Conservation (phyloP, 2,329 filamentous ascomycete genomes). For the Penicillium concentricum region DNA sequence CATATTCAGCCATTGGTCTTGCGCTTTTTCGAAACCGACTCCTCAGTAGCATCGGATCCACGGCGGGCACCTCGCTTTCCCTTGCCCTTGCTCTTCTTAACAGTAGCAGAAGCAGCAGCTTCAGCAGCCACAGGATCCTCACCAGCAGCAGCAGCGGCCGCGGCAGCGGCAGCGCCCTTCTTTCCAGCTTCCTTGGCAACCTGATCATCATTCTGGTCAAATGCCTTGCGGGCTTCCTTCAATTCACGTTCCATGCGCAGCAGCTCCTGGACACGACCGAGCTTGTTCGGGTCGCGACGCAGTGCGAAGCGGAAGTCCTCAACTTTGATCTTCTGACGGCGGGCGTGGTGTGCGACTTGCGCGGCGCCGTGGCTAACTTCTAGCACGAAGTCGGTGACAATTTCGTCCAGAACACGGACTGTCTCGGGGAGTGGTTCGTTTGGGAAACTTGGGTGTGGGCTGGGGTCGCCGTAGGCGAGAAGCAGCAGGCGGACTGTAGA, state of each 20-base stretch:
- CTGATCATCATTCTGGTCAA: conserved; percentile 47
- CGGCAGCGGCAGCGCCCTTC: conserved; percentile 27
- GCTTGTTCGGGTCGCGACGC: conserved; percentile 76
- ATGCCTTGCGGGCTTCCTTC: conserved; percentile 71
- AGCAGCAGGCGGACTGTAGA: conserved; percentile 44
- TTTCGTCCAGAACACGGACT: conserved; percentile 85
- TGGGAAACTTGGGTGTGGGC: conserved; percentile 62
- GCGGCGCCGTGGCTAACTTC: conserved; percentile 89
- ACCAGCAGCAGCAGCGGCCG: conserved; percentile 24
- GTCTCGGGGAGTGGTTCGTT: conserved; percentile 77
- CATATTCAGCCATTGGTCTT: conserved; percentile 24
- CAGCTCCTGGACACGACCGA: conserved; percentile 86
- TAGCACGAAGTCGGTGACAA: conserved; percentile 94
- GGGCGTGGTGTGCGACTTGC: conserved; percentile 77
- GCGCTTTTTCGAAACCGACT: conserved; percentile 36
- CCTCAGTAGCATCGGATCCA: conserved; percentile 38
- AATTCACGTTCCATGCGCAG: conserved; percentile 85
- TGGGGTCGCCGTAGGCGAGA: conserved; percentile 47
- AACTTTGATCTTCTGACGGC: conserved; percentile 94
- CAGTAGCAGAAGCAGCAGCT: conserved; percentile 18
- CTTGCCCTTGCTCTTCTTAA: conserved; percentile 40
- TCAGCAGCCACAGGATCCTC: conserved; percentile 31
- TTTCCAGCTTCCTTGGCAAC: conserved; percentile 41
- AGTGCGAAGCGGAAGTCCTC: conserved; percentile 97
- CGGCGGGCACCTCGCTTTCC: conserved; percentile 34